These are phyloP conservation scores for Eragrostis tef DNA, from an alignment of 202 grass and related monocot species.

Conservation along the genomic window DNA sequence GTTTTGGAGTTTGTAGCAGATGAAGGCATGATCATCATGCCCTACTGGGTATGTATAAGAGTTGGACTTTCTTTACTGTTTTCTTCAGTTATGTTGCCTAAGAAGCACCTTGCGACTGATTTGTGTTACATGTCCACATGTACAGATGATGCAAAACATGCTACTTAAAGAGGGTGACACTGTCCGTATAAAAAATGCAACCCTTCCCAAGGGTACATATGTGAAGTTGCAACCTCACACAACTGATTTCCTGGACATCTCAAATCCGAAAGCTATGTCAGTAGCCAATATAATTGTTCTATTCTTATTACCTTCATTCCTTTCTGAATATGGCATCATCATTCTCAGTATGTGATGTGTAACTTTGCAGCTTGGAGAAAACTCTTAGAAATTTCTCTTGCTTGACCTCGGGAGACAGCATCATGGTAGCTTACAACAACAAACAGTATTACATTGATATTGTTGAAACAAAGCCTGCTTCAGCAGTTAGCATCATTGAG, in stretches of 20 bases:
- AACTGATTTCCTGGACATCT: slow-evolving; percentile 77
- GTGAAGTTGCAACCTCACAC: slow-evolving; percentile 89
- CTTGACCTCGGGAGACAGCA: slow-evolving; percentile 78
- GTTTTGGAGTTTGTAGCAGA: slow-evolving; percentile 91
- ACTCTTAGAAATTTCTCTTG: slow-evolving; percentile 88
- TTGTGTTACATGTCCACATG: slow-evolving; percentile 23
- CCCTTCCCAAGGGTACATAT: slow-evolving; percentile 78
- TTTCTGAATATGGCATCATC: slow-evolving; percentile 4
- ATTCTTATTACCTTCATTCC: not conserved
- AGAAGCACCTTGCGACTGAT: not conserved
- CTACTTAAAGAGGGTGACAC: slow-evolving; percentile 79
- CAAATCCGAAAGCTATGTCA: slow-evolving; percentile 89
- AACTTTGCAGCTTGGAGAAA: slow-evolving; percentile 72
- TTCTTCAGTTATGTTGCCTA: slow-evolving; percentile 27
- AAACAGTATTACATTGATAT: slow-evolving; percentile 94
- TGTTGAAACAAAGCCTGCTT: slow-evolving; percentile 81
- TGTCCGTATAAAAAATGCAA: slow-evolving; percentile 64
- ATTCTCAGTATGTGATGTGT: slow-evolving; percentile 34
- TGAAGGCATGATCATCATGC: slow-evolving; percentile 96
- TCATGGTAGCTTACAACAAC: slow-evolving; percentile 93
- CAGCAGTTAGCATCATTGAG: slow-evolving; percentile 85
- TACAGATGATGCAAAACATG: slow-evolving; percentile 99
- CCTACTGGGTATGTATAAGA: slow-evolving; percentile 68
- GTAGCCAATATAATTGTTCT: slow-evolving; percentile 38
- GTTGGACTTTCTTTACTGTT: not conserved